Conservation (phyloP, 2,329 filamentous ascomycete genomes). For the Lasiodiplodia citricola region DNA sequence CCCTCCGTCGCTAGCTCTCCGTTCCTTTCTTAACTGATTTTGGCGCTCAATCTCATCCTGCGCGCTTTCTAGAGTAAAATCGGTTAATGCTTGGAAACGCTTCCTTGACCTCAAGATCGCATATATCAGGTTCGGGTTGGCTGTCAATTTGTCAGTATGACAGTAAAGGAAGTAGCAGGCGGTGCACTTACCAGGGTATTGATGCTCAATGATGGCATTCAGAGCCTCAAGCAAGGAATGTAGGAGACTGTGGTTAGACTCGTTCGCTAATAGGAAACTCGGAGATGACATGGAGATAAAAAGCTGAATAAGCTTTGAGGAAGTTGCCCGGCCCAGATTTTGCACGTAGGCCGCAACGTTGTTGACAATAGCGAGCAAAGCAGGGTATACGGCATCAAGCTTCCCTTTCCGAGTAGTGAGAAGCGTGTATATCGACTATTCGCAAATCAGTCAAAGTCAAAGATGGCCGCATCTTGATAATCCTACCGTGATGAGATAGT, state of each 20-base stretch:
- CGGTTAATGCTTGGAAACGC: conserved; percentile 81
- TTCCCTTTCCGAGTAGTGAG: conserved; percentile 92
- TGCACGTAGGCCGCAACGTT: conserved; percentile 88
- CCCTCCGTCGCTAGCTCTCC: conserved; percentile 38
- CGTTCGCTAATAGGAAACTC: conserved; percentile 88
- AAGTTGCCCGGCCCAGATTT: conserved; percentile 73
- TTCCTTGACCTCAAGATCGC: conserved; percentile 79
- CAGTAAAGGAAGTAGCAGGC: no score
- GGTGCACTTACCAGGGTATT: conserved; percentile 70
- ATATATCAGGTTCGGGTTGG: conserved; percentile 82
- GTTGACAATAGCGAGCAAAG: conserved; percentile 88
- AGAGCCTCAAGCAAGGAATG: conserved; percentile 85
- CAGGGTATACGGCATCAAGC: conserved; percentile 88
- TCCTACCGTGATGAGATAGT: conserved; percentile 87
- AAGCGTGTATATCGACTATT: conserved; percentile 83
- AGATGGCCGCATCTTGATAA: not conserved
- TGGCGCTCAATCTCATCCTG: conserved; percentile 88
- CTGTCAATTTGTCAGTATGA: conserved; percentile 47
- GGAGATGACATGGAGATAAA: conserved; percentile 93
- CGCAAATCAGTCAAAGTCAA: conserved; percentile 33
- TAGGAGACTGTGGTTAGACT: conserved; percentile 83
- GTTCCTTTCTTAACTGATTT: conserved; percentile 71
- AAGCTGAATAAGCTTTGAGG: conserved; percentile 83
- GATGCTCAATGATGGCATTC: conserved; percentile 87
- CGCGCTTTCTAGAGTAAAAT: conserved; percentile 89